phyloP scores from a whole-genome alignment of 441 rosid genomes.

The Brassica balearica region DNA sequence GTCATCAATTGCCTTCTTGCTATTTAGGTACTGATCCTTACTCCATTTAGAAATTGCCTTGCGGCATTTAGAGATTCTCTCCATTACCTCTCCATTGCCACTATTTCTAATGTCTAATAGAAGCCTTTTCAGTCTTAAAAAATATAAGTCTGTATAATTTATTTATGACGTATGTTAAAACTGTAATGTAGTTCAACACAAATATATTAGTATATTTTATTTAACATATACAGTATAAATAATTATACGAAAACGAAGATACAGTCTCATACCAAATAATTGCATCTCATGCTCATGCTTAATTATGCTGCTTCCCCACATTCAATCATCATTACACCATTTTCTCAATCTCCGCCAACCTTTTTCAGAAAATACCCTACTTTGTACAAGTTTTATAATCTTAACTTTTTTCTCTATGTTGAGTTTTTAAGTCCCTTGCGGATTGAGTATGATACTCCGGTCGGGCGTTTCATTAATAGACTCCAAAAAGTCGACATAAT shows the following conservation, averaged over 20 bases:
- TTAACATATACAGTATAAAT: too few relatives aligned
- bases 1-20: too few relatives aligned
- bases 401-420: conserved; percentile 23
- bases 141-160: too few relatives aligned
- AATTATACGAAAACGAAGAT: conserved; percentile 35
- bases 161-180: too few relatives aligned
- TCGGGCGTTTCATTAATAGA: conserved; percentile 13
- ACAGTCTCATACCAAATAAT: conserved; percentile 66
- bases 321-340: conserved; percentile 45
- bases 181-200: too few relatives aligned
- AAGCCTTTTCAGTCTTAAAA: too few relatives aligned
- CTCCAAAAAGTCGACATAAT: conserved; percentile 5
- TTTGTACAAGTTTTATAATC: conserved; percentile 4
- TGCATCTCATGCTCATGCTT: conserved; percentile 70
- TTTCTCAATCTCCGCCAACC: conserved; percentile 39
- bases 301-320: conserved; percentile 74
- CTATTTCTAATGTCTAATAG: not conserved
- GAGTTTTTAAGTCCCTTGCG: not conserved
- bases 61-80: too few relatives aligned
- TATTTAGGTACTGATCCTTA: too few relatives aligned
- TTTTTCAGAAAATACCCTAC: conserved; percentile 30
- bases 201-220: too few relatives aligned
- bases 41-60: too few relatives aligned
- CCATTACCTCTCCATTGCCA: too few relatives aligned
- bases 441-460: conserved; percentile 18